A percentile compares a stretch with the other conserved stretches of the same genome.
Evolutionary conservation across 768 basidiomycete genomes (phyloP).

Genomic region (Lactarius evosmus): DNA sequence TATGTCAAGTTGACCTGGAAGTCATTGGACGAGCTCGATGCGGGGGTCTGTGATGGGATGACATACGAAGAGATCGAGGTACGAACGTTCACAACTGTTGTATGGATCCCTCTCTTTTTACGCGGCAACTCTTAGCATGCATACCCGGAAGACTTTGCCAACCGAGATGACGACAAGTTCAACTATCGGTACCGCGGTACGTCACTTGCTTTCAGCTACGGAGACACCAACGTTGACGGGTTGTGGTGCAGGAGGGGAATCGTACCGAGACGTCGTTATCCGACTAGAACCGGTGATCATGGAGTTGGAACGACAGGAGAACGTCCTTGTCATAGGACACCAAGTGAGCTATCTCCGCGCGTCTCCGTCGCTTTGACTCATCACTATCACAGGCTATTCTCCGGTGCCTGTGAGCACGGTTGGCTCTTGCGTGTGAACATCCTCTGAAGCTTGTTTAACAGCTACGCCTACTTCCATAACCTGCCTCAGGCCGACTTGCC

Average conservation of each 20-base stretch:
- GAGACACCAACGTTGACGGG: background rate
- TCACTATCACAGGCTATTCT: conserved; percentile 58
- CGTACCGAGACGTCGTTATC: conserved; percentile 94
- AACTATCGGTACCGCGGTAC: conserved; percentile 92
- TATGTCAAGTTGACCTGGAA: conserved; percentile 98
- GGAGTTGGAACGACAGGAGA: conserved; percentile 97
- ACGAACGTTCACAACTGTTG: conserved; percentile 16
- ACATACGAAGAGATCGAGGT: conserved; percentile 99
- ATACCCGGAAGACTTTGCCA: conserved; percentile 98
- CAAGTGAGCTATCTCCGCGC: conserved; percentile 48
- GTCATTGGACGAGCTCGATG: conserved; percentile 95
- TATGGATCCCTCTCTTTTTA: background rate
- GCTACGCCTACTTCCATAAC: conserved; percentile 96
- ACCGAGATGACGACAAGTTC: conserved; percentile 98
- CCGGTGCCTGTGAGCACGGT: conserved; percentile 60
- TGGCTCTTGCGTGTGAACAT: background rate
- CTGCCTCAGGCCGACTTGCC: conserved; percentile 90
- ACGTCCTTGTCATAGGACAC: conserved; percentile 95
- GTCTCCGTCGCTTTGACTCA: background rate
- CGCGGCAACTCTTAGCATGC: conserved; percentile 52
- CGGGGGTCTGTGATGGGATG: conserved; percentile 99
- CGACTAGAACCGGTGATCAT: conserved; percentile 97
- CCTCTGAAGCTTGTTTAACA: conserved; percentile 34
- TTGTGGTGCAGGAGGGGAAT: conserved; percentile 67
- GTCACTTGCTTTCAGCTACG: conserved; percentile 6